Evolutionary conservation across 352 stramenopile species (phyloP), one percentile per base, ranked within the genome.

Genomic region (Pythium insidiosum): DNA sequence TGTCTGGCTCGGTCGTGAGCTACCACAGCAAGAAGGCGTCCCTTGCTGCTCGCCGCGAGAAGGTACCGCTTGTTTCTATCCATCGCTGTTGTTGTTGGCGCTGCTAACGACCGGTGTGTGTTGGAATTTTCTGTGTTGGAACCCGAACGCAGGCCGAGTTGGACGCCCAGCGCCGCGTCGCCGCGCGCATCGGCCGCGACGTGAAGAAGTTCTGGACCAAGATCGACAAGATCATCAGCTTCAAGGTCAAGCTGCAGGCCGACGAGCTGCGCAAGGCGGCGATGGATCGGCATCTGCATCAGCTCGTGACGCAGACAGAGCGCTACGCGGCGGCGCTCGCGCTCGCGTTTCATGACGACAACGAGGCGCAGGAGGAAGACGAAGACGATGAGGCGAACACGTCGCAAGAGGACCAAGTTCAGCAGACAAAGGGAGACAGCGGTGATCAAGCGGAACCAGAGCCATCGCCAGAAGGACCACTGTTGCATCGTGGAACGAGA

Each of bases 141-240:
- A n/a, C n/a, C n/a, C n/a, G n/a, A n/a, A n/a, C n/a, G 26, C 25
- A 64, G 72, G 29, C 57, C 42, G 63, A 71, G 54, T 61, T 86
- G 33, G 50, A 73, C 3, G 40, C 43, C 2, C 61, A 61, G 18
- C 65, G 77, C 0, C 57, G 81, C 24, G 35, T 88, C 0, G 88
- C 84, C 0, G 83, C 72, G 1, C 77, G 78, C 38, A 76, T 99
- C 1, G 80, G 73, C 0, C 51, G 94, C 2, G 75, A 96, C 29
- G 83, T 99, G 7, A 85, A 91, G 39, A 83, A 87, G 23, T 98
- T 97, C 43, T 99, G 96, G 96, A 71, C 60, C 29, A 99, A 99
- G 64, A 96, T 99, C 49, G 96, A 99, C 75, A 95, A 97, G 52
- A 84, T 99, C 39, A 95, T 99, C 40, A 80, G 82, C 19, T 98